Conservation (phyloP, 345 rosid species). For the Triadica sebifera region DNA sequence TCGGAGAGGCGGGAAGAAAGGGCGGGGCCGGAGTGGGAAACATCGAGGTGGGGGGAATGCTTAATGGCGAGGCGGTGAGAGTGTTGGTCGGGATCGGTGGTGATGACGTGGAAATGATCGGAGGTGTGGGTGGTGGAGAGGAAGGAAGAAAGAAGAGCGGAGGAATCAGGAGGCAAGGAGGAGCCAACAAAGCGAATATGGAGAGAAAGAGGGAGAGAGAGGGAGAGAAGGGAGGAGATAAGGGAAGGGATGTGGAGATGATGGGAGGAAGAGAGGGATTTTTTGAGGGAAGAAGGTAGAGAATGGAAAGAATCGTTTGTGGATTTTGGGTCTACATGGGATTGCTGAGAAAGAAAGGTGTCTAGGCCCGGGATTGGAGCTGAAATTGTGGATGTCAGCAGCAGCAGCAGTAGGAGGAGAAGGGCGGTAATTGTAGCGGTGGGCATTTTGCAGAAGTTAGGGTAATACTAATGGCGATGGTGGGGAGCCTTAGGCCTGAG, state of each 20-base stretch:
- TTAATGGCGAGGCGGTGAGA: constrained; percentile 27
- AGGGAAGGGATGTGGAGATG: constrained; percentile 14
- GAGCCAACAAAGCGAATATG: constrained; percentile 33
- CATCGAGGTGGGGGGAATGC: constrained; percentile 31
- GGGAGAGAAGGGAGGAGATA: constrained; percentile 27
- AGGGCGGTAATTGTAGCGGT: background rate
- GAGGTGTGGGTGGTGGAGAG: constrained; percentile 22
- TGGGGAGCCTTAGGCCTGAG: too few relatives aligned
- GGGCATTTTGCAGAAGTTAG: constrained; percentile 24
- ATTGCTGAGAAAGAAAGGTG: constrained; percentile 30
- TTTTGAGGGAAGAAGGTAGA: constrained; percentile 28
- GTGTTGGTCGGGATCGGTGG: constrained; percentile 19
- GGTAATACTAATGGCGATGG: background rate
- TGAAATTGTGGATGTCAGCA: constrained; percentile 3
- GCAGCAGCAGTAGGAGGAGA: constrained; percentile 11
- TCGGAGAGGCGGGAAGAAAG: constrained; percentile 40
- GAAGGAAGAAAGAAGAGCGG: constrained; percentile 25
- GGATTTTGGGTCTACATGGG: constrained; percentile 54
- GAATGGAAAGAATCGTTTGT: constrained; percentile 46
- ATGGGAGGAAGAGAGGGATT: constrained; percentile 22
- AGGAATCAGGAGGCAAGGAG: constrained; percentile 24
- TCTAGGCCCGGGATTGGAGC: constrained; percentile 29
- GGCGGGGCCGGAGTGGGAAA: constrained; percentile 22
- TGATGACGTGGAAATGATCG: constrained; percentile 33
- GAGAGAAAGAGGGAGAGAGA: constrained; percentile 24